Conservation (phyloP, 2,329 filamentous ascomycete genomes). For the Aureobasidium musti region DNA sequence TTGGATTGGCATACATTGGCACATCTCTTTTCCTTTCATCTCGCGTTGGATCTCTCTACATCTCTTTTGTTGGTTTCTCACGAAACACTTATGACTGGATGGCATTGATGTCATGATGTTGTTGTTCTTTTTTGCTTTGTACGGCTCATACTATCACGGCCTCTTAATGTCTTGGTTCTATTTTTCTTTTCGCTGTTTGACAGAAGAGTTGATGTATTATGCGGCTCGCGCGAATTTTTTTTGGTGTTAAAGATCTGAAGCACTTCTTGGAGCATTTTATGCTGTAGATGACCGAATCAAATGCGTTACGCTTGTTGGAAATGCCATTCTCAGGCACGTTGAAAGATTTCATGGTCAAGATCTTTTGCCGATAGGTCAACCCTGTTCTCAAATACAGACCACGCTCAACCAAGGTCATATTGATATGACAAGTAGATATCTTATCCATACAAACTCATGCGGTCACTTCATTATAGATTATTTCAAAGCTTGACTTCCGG, state of each 20-base stretch:
- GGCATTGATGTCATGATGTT: background rate
- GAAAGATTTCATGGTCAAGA: background rate
- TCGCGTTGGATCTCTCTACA: background rate
- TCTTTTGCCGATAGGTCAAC: background rate
- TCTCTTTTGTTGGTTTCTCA: slow-evolving; percentile 25
- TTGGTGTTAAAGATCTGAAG: background rate
- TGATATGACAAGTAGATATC: too few relatives aligned
- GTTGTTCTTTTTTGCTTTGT: background rate
- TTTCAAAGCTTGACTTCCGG: too few relatives aligned
- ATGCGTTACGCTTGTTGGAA: background rate
- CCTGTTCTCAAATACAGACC: background rate
- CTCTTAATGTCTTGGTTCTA: background rate
- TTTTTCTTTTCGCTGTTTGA: background rate
- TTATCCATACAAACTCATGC: too few relatives aligned
- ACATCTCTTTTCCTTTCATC: background rate
- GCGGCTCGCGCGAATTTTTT: too few relatives aligned
- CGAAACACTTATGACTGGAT: slow-evolving; percentile 5
- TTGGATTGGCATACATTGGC: background rate
- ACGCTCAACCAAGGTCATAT: too few relatives aligned
- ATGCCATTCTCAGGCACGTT: background rate
- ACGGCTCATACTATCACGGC: background rate
- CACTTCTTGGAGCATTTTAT: background rate
- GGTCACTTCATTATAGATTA: too few relatives aligned
- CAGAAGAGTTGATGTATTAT: background rate
- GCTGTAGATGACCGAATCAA: background rate